These are phyloP conservation scores for Debaryomyces robertsiae DNA, from an alignment of 1,139 yeast genomes.

Conservation along the genomic window DNA sequence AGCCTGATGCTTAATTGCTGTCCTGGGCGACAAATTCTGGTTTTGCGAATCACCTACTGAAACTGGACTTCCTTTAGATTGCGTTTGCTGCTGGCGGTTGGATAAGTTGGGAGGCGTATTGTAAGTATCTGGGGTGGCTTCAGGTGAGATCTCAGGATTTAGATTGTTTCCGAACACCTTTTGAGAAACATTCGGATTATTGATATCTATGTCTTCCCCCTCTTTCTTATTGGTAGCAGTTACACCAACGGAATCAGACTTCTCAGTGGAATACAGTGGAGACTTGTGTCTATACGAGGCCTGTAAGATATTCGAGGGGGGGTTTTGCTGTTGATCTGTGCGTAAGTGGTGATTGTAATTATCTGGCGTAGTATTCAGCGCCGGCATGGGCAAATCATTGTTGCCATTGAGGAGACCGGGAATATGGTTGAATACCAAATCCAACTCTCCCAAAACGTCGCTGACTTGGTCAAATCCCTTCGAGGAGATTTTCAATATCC, in stretches of 20 bases:
- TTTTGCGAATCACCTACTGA: not conserved
- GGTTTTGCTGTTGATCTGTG: conserved; percentile 12
- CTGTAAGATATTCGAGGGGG: not conserved
- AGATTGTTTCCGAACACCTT: not conserved
- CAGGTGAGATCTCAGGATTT: not conserved
- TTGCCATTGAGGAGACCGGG: conserved; percentile 63
- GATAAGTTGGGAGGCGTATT: not conserved
- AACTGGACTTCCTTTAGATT: not conserved
- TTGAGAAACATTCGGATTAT: not conserved
- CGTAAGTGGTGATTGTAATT: conserved; percentile 12
- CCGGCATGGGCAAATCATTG: conserved; percentile 38
- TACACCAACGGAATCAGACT: not conserved
- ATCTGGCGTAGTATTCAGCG: not conserved
- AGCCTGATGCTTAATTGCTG: not conserved
- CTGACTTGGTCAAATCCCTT: conserved; percentile 76
- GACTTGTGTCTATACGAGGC: conserved; percentile 1
- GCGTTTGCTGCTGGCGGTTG: not conserved
- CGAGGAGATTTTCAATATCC: conserved; percentile 71
- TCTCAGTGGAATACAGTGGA: not conserved
- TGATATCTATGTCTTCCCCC: not conserved
- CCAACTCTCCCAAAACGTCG: conserved; percentile 67
- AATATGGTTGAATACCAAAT: conserved; percentile 62
- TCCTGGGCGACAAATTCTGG: not conserved
- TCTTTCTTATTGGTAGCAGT: not conserved
- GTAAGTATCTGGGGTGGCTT: not conserved